These are phyloP conservation scores for Exophiala spinifera DNA, from an alignment of 2,329 filamentous ascomycete genomes.

Conservation along the genomic window DNA sequence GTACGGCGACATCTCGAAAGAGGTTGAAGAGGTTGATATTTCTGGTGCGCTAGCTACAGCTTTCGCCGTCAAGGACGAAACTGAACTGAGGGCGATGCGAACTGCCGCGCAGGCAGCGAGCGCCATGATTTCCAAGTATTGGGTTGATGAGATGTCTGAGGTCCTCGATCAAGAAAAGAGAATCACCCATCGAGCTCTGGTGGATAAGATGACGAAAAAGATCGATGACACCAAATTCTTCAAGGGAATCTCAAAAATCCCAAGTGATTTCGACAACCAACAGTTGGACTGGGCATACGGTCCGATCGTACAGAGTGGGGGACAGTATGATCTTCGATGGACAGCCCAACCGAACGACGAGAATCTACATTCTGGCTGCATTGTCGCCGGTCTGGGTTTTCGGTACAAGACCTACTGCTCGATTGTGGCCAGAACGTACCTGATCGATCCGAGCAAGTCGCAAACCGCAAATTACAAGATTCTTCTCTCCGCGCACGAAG, in stretches of 20 bases:
- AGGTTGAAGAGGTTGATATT: conserved; percentile 85
- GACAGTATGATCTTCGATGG: conserved; percentile 88
- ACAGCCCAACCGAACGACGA: conserved; percentile 67
- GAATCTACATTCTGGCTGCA: conserved; percentile 84
- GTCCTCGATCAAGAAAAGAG: conserved; percentile 96
- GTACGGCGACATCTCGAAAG: conserved; percentile 74
- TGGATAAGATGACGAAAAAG: conserved; percentile 85
- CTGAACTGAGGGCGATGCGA: conserved; percentile 89
- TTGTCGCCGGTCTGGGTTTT: conserved; percentile 85
- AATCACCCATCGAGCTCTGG: conserved; percentile 81
- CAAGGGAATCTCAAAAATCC: conserved; percentile 76
- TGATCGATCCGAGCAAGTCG: conserved; percentile 94
- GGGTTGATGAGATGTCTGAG: conserved; percentile 96
- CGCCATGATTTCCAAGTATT: conserved; percentile 91
- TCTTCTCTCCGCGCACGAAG: conserved; percentile 75
- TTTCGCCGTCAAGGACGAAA: conserved; percentile 91
- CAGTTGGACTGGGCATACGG: conserved; percentile 94
- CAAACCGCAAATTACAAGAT: conserved; percentile 95
- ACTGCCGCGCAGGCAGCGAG: conserved; percentile 92
- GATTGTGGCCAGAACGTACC: conserved; percentile 85
- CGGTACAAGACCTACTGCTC: conserved; percentile 96
- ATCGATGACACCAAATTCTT: conserved; percentile 94
- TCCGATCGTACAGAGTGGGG: conserved; percentile 89
- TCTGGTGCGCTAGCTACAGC: conserved; percentile 77
- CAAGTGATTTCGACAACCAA: conserved; percentile 77